Conservation (phyloP, 139 green algal species). For the Closterium sp. region DNA sequence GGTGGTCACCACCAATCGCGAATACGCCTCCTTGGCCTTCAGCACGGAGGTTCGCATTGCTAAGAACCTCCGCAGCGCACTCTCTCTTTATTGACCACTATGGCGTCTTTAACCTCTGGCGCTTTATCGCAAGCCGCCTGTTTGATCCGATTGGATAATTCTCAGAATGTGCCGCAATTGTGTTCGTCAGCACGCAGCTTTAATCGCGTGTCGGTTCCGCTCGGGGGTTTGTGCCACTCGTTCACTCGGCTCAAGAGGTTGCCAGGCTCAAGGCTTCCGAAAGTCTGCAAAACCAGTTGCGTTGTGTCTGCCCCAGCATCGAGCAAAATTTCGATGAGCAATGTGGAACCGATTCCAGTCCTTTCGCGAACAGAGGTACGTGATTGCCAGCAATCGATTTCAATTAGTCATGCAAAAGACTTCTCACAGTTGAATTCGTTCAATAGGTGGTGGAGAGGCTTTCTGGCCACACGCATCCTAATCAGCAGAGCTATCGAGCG, state of each 20-base stretch:
- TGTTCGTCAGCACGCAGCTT: neutral
- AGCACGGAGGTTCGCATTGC: too few species aligned
- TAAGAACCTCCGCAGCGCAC: too few species aligned
- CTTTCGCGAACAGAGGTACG: neutral
- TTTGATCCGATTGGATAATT: neutral
- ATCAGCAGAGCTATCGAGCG: conserved; percentile 24
- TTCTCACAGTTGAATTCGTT: neutral
- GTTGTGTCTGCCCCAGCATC: neutral
- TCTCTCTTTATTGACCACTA: too few species aligned
- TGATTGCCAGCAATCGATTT: neutral
- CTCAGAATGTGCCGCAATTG: neutral
- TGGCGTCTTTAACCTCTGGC: neutral
- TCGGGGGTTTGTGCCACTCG: neutral
- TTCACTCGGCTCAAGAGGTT: neutral
- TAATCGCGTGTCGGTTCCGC: neutral
- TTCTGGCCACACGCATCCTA: conserved; percentile 3
- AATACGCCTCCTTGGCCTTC: too few species aligned
- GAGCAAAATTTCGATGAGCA: neutral
- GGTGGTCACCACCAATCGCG: too few species aligned
- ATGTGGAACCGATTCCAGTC: neutral
- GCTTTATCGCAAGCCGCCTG: neutral
- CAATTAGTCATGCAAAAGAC: neutral
- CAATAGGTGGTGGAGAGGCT: conserved; percentile 27
- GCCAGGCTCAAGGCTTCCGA: neutral
- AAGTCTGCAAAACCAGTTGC: neutral